phyloP scores from a whole-genome alignment of 2,329 filamentous ascomycete species.

The Fusarium cicatricum region DNA sequence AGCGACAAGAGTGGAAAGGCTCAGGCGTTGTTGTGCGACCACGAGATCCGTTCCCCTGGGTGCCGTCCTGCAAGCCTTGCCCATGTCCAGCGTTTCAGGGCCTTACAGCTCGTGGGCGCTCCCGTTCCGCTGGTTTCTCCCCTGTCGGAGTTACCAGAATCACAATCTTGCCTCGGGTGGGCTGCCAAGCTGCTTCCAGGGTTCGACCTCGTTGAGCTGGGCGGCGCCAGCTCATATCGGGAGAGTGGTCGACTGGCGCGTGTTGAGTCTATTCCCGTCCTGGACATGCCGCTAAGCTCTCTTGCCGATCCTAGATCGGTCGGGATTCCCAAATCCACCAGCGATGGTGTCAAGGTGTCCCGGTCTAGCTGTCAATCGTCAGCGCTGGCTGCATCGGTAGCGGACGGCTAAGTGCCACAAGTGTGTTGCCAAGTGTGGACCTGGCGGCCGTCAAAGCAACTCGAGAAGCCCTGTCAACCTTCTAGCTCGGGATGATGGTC shows the following conservation, averaged over 20 bases:
- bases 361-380: conserved; percentile 39
- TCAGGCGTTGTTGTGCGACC: conserved; percentile 9
- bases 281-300: conserved; percentile 25
- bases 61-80: too few relatives aligned
- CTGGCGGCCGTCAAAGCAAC: conserved; percentile 28
- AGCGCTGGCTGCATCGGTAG: conserved; percentile 31
- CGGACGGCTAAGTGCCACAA: conserved; percentile 34
- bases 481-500: conserved; percentile 35
- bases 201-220: conserved; percentile 14
- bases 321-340: conserved; percentile 24
- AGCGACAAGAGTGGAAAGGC: background rate
- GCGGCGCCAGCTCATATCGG: conserved; percentile 18
- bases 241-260: conserved; percentile 6
- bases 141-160: conserved; percentile 28
- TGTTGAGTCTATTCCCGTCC: conserved; percentile 15
- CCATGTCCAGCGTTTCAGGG: conserved; percentile 36
- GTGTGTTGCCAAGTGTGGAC: conserved; percentile 17
- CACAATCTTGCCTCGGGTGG: background rate
- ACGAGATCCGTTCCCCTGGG: conserved; percentile 22
- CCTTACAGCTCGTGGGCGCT: conserved; percentile 20
- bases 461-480: conserved; percentile 40
- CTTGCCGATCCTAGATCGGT: conserved; percentile 41
- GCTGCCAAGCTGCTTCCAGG: conserved; percentile 21
- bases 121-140: conserved; percentile 19
- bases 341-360: conserved; percentile 34